Evolutionary conservation across 2,329 filamentous ascomycete species (phyloP).

Genomic region (Cladophialophora psammophila): DNA sequence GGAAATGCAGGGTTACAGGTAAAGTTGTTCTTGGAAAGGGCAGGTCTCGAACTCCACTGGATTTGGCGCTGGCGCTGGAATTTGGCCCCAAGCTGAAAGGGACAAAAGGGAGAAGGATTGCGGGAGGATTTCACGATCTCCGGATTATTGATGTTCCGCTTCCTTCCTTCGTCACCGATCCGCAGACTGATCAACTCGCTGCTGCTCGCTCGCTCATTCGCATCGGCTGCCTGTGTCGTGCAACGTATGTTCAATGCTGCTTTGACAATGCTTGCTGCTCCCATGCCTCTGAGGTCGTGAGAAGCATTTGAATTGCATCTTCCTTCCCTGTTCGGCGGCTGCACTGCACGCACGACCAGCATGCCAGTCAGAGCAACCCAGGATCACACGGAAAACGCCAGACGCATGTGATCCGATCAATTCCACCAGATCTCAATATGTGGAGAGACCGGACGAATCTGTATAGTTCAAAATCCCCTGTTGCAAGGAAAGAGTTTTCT

Average conservation of each 20-base stretch:
- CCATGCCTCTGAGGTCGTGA: neutral
- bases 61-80: slow-evolving; percentile 1
- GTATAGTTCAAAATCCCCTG: slow-evolving; percentile 60
- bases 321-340: neutral
- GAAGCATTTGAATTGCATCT: neutral
- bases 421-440: slow-evolving; percentile 69
- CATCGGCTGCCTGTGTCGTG: neutral
- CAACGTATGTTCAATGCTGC: neutral
- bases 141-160: slow-evolving; percentile 25
- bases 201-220: neutral
- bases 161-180: slow-evolving; percentile 8
- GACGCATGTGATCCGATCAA: slow-evolving; percentile 31
- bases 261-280: slow-evolving; percentile 5
- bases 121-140: neutral
- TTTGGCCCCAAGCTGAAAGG: slow-evolving; percentile 12
- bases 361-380: slow-evolving; percentile 23
- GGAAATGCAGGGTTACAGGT: slow-evolving; percentile 12
- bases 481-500: slow-evolving; percentile 39
- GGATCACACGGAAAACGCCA: slow-evolving; percentile 12
- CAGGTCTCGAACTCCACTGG: slow-evolving; percentile 12
- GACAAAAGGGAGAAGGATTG: slow-evolving; percentile 9
- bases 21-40: slow-evolving; percentile 4
- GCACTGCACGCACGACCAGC: slow-evolving; percentile 10
- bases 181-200: neutral
- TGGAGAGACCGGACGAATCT: slow-evolving; percentile 99